Conservation (phyloP, 495 filamentous ascomycete species). For the Podospora didyma region DNA sequence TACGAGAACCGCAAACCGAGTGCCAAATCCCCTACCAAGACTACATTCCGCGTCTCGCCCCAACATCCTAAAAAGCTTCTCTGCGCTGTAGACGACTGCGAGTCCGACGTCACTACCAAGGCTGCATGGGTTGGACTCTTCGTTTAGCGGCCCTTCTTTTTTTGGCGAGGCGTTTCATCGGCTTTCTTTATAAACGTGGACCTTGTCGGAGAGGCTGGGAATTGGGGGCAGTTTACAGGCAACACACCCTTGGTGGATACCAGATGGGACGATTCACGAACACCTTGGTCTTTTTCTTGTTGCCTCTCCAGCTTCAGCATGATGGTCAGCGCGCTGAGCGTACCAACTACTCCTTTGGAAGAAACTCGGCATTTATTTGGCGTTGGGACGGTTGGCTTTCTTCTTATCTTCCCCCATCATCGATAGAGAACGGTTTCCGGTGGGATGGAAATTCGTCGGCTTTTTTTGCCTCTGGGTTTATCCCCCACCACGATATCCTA, state of each 20-base stretch:
- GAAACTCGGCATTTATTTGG: constrained; percentile 2
- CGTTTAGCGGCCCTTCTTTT: constrained; percentile 17
- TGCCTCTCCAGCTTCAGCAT: too few relatives aligned
- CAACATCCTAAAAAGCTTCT: constrained; percentile 18
- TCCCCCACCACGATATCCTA: background rate
- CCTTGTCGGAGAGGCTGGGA: too few relatives aligned
- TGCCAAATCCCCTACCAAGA: constrained; percentile 20
- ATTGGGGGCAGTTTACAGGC: too few relatives aligned
- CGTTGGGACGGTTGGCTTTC: constrained; percentile 1
- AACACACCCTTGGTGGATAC: too few relatives aligned
- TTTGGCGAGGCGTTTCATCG: background rate
- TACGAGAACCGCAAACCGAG: constrained; percentile 31
- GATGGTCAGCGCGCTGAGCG: too few relatives aligned
- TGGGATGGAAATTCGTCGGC: background rate
- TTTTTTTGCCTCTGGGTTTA: background rate
- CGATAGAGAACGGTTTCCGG: background rate
- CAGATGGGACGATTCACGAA: too few relatives aligned
- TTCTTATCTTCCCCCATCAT: background rate
- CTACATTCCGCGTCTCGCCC: constrained; percentile 16
- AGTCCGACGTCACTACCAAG: constrained; percentile 33
- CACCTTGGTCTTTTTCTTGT: too few relatives aligned
- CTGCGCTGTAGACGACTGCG: constrained; percentile 43
- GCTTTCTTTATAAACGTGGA: too few relatives aligned
- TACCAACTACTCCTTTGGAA: too few relatives aligned
- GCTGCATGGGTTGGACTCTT: constrained; percentile 45